Base-by-base conservation (phyloP, 352 stramenopile genomes). In the Phytophthora fragariaefolia region DNA sequence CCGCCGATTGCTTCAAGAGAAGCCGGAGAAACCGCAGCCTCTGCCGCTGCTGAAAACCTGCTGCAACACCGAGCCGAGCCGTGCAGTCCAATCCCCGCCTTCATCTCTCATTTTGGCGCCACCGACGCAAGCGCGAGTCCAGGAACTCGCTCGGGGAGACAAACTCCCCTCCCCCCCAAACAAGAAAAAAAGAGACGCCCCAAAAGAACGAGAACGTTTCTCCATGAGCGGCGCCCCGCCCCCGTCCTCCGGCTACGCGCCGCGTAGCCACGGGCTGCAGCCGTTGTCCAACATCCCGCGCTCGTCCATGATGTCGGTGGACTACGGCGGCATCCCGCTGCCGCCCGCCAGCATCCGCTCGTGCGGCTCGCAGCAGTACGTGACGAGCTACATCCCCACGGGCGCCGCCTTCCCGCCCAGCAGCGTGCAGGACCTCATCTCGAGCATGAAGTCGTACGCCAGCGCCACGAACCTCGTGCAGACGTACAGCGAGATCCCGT, bases 371-470 rank as follows among this genome's bases (percentile, higher is more conserved):
- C 82, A 91, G 66, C 65, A 86, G 42, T 93, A 92, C 67, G 74
- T 88, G 8, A 89, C 86, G 17, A 93, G 81, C 58, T 90, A 82
- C 64, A 93, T 93, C 58, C 82, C 79, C 10, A 95, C 84, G 2
- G 81, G 65, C 36, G 76, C 77, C 6, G 58, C 83, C n/a, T 95
- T 87, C 66, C 69, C 69, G 20, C 71, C 82, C 0, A 68, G 56
- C 23, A 92, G 80, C 50, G 76, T 93, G n/a, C 74, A 89, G 18
- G 82, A 86, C 60, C 74, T 92, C 47, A 91, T 95, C 49, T 84
- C 64, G n/a, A 91, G 82, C 32, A 92, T 91, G 81, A 84, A 82
- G 59, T 88, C 84, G 23, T 93, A 91, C 72, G 74, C 83, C 3
- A 95, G 78, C 53, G 86, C 86, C 12, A 92, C 81, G 0, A 76